These are phyloP conservation scores for Calocera viscosa DNA, from an alignment of 768 basidiomycete genomes.

Conservation along the genomic window DNA sequence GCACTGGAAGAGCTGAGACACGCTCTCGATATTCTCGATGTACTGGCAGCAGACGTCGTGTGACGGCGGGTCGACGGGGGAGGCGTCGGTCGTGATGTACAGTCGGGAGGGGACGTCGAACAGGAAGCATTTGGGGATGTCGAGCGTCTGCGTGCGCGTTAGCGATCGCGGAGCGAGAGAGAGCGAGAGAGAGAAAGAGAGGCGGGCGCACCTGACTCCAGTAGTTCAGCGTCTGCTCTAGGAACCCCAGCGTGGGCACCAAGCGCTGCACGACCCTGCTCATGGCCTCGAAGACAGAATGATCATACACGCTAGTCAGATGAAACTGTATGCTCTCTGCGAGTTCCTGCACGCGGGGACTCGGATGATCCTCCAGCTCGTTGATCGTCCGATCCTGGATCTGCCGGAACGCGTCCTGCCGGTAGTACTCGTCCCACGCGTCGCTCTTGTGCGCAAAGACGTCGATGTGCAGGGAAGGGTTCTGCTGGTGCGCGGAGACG, in stretches of 20 bases:
- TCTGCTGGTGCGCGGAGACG: slow-evolving; percentile 3
- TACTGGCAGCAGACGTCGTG: slow-evolving; percentile 88
- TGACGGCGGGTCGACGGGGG: slow-evolving; percentile 77
- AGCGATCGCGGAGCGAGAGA: neutral
- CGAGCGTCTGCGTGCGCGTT: slow-evolving; percentile 52
- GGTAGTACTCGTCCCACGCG: slow-evolving; percentile 73
- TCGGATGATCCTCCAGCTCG: slow-evolving; percentile 65
- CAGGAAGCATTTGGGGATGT: slow-evolving; percentile 85
- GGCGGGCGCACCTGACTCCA: slow-evolving; percentile 26
- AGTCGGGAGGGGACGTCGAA: slow-evolving; percentile 77
- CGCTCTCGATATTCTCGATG: slow-evolving; percentile 72
- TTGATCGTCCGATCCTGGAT: slow-evolving; percentile 58
- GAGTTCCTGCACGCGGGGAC: slow-evolving; percentile 21
- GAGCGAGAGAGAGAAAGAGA: too few species aligned
- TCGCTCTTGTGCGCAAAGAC: slow-evolving; percentile 96
- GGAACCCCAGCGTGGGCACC: slow-evolving; percentile 67
- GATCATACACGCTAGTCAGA: slow-evolving; percentile 87
- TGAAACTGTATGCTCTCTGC: slow-evolving; percentile 55
- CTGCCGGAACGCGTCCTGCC: slow-evolving; percentile 80
- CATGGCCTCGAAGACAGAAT: slow-evolving; percentile 83
- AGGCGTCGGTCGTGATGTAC: slow-evolving; percentile 88
- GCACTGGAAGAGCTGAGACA: slow-evolving; percentile 76
- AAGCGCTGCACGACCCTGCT: slow-evolving; percentile 80
- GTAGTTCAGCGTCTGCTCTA: slow-evolving; percentile 72
- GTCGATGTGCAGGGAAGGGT: slow-evolving; percentile 57